Base-by-base conservation (phyloP, 2,329 filamentous ascomycete species). In the Aspergillus candidus region DNA sequence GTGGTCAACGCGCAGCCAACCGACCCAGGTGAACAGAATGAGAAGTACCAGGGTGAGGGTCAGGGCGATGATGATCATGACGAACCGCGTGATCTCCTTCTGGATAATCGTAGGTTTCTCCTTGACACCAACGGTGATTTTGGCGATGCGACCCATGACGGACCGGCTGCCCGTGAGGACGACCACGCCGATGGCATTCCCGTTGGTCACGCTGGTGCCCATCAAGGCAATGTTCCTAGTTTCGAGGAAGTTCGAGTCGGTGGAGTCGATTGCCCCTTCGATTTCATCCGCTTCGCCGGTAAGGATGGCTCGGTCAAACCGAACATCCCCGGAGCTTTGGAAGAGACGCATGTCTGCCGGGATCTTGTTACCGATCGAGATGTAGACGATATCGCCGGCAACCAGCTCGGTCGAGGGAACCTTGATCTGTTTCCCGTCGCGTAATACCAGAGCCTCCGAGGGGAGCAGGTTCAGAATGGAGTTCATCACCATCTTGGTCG, bases 381-480 rank as follows among this genome's bases (percentile, higher is more conserved):
- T 76, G 36, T 76, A 71, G 1, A 89, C 70, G 0, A 89, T 66
- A 54, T 90, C 86, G 12, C 86, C 86, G 2, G 83, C 82, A 0
- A 89, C 84, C n/a, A 91, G 72, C 1, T 87, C 78, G 0, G 72
- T 66, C 0, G 81, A 79, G 1, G 72, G 66, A 3, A 80, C 65
- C 27, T 70, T 73, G 1, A 72, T 58, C 44, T 77, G 71, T 11
- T 65, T 61, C 1, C 79, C 78, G 49, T 86, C 77, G n/a, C 86
- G 78, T 11, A 84, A 64, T 4, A 85, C 76, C 31, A 83, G 69
- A 51, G 82, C 86, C 49, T 82, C 75, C 47, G 88, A 83, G 0
- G 86, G 86, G 13, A 90, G 73, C 78, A 90, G 84, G 22, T 77
- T 82, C 46, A 83, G 82, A 59, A 91, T 90, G 0, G 83, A 87